phyloP scores from a whole-genome alignment of 805 yeast species.

The Danielozyma ontarioensis region DNA sequence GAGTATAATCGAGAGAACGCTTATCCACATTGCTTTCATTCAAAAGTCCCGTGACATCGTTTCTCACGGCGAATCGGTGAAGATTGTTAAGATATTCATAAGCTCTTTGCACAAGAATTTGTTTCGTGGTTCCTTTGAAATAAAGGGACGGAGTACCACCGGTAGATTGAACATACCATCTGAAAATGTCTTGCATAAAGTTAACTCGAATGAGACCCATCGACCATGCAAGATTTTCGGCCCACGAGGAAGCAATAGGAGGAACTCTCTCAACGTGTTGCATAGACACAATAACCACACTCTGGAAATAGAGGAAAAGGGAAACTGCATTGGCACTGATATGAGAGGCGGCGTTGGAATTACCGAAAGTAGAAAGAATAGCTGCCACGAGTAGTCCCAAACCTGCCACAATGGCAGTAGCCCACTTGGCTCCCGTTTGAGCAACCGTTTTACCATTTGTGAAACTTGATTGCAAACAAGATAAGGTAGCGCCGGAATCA shows the following conservation, averaged over 20 bases:
- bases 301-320: conserved; percentile 81
- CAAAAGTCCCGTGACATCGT: conserved; percentile 1
- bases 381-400: conserved; percentile 82
- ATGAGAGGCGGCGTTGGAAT: conserved; percentile 84
- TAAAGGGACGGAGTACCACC: conserved; percentile 81
- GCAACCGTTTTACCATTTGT: conserved; percentile 76
- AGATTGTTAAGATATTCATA: conserved; percentile 23
- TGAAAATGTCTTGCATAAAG: conserved; percentile 80
- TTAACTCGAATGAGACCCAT: conserved; percentile 77
- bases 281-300: conserved; percentile 81
- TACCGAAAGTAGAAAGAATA: conserved; percentile 75
- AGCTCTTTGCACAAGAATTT: conserved; percentile 74
- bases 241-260: conserved; percentile 90
- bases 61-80: conserved; percentile 12
- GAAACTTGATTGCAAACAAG: conserved; percentile 74
- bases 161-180: conserved; percentile 83
- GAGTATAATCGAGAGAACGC: conserved; percentile 29
- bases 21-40: conserved; percentile 5
- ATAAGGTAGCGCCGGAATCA: conserved; percentile 41
- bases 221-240: conserved; percentile 90
- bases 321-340: conserved; percentile 83
- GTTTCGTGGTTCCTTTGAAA: conserved; percentile 53
- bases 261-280: conserved; percentile 81
- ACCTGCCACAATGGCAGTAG: conserved; percentile 87
- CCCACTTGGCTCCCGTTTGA: conserved; percentile 76